Base-by-base conservation (phyloP, 352 stramenopile species). In the Globisporangium cystogenes region DNA sequence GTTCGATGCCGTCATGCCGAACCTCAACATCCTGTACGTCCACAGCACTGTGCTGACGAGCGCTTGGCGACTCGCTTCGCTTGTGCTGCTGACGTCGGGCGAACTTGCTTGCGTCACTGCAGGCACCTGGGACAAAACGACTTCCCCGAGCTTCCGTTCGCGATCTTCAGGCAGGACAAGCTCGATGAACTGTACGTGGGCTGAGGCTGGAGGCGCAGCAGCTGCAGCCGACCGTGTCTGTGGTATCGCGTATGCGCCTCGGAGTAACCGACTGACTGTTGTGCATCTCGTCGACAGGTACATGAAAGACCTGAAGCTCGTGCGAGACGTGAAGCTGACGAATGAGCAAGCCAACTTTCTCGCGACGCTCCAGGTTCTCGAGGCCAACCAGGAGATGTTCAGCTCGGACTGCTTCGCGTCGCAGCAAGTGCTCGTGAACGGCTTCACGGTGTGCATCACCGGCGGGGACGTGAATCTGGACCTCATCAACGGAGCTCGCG, bases 261-360 rank as follows among this genome's bases (percentile, higher is more conserved):
- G n/a, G n/a, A n/a, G n/a, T n/a, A n/a, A n/a, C n/a, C n/a, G n/a
- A n/a, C n/a, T n/a, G n/a, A n/a, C n/a, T n/a, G n/a, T 39, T 12
- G 11, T 5, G 14, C 33, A 2, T 18, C 33, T 36, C n/a, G 3
- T 5, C 26, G 4, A 8, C 53, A 53, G 53, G 10, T 11, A 40
- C 27, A 23, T 59, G 10, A 36, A 39, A 5, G 33, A n/a, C n/a
- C 15, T 14, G 21, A 52, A 53, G 12, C 29, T 35, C 10, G 15
- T 59, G 44, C 20, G 3, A 14, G 43, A 49, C 24, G 29, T 54
- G 7, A 23, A 29, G 27, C 47, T 60, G 5, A 54, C 53, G 18
- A 47, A 54, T 14, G 23, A 27, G 7, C 53, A 60, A 23, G 53
- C 53, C 7, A 48, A 31, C 15, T 60, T 60, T 15, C 3, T 60